Evolutionary conservation across 1,139 yeast genomes (phyloP).

Genomic region (Candida sp.): DNA sequence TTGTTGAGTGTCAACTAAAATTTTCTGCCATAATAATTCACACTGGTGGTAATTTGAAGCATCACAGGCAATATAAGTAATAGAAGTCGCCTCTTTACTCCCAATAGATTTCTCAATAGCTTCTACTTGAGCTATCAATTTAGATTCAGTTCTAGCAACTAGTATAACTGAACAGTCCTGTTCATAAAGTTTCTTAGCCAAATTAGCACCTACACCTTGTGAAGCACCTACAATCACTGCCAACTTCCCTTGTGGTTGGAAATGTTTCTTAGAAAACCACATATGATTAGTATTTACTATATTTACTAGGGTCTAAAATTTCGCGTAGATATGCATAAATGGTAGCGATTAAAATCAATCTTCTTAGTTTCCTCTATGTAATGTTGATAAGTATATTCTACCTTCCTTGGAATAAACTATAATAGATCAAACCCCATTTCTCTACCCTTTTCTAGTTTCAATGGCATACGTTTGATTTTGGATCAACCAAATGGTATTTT

Average conservation of each 20-base stretch:
- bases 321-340: background rate
- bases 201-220: conserved; percentile 86
- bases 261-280: conserved; percentile 27
- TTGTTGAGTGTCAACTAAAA: conserved; percentile 13
- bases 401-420: too few species aligned
- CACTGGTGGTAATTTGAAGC: conserved; percentile 56
- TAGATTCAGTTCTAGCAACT: conserved; percentile 70
- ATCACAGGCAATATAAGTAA: conserved; percentile 61
- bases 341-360: background rate
- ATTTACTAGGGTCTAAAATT: too few species aligned
- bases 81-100: conserved; percentile 20
- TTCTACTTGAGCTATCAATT: conserved; percentile 47
- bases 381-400: too few species aligned
- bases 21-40: conserved; percentile 28
- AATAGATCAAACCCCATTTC: too few species aligned
- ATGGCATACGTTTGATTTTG: too few species aligned
- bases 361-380: too few species aligned
- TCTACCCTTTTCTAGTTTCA: too few species aligned
- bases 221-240: conserved; percentile 94
- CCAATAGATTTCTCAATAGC: conserved; percentile 28
- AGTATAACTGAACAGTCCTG: conserved; percentile 64
- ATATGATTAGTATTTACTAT: conserved; percentile 5
- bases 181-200: conserved; percentile 59
- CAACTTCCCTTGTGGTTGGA: conserved; percentile 43
- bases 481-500: too few species aligned